Base-by-base conservation (phyloP, 2,329 filamentous ascomycete genomes). In the Fusarium sp. region DNA sequence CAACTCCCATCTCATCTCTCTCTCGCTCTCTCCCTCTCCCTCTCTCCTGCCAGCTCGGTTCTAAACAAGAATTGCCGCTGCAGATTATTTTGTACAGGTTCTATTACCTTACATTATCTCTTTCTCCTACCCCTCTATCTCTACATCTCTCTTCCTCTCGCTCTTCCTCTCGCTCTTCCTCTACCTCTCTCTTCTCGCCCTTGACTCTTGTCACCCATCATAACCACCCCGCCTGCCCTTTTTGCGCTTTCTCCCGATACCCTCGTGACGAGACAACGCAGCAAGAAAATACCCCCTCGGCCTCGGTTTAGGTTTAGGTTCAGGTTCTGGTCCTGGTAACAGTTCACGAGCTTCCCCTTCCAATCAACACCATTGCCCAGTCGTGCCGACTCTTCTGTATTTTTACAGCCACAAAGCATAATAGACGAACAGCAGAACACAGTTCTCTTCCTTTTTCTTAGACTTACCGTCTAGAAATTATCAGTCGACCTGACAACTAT, bases 41-140 rank as follows among this genome's bases (percentile, higher is more conserved):
- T 73, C 43, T 69, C 55, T 45, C 58, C 71, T 66, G 53, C 56
- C 74, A 68, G 71, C 64, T 55, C 73, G 75, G 75, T 76, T 76
- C 69, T 65, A 13, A 23, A 54, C 20, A 59, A 67, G 74, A 71
- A 75, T 76, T 76, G 72, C 52, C 32, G 68, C 61, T 73, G 72
- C 64, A 51, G 56, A 62, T 47, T 45, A 48, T 41, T 62, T 69
- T 56, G 48, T 57, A 53, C 46, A 62, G 46, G 52, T 56, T 51
- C 17, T 37, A 37, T 8, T 17, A n/a, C 33, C 15, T 37, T 50
- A 50, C 44, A 23, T 48, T 43, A 20, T 52, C 33, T 30, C 11
- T 46, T 30, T 30, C 35, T 22, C 35, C 22, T 46, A 54, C 56
- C 17, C 35, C 33, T 52, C 33, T 35, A 60, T 30, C 32, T 32